Evolutionary conservation across 1,139 yeast species (phyloP), one percentile per base, ranked within the genome.

Genomic region (Protomyces arabidopsidicola): DNA sequence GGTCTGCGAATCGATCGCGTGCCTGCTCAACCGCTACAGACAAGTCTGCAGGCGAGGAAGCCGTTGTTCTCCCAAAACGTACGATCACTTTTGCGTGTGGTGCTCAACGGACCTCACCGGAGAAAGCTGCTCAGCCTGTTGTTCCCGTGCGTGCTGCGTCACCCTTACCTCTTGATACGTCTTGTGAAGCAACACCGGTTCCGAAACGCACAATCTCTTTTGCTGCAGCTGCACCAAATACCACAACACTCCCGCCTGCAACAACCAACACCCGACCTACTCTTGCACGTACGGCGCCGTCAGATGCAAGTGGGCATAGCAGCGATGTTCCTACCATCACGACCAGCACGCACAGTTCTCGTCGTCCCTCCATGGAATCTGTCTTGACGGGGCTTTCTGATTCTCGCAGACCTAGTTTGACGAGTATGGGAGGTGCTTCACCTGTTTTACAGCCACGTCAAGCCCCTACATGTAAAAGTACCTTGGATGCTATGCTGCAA

Each of bases 391-490:
- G n/a, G 22, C 16, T 16, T 16, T 36, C 38, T 20, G 60, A 56
- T 9, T 5, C 45, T 48, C 20, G 45, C 34, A 42, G 27, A 22
- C 42, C 22, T 20, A 48, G 34, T 5, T 38, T 45, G 27, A 31
- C 45, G 20, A 22, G 55, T 34, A 2, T 27, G 31, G 45, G 48
- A 27, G 52, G 39, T 45, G 50, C 16, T 22, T 52, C 62, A n/a
- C 62, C 62, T 9, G 10, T 53, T 16, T n/a, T 53, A 20, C 27
- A 16, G 18, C 20, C 51, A 18, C 14, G 62, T 9, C 16, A n/a
- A 9, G 56, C 54, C 22, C 56, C 62, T 16, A 58, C 62, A 9
- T 58, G 62, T 31, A 58, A 52, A 22, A 51, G 56, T 8, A 58
- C 62, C 20, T 50, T 58, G 36, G 62, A 58, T 5, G 52, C 51